Evolutionary conservation across 768 basidiomycete species (phyloP).

Genomic region (Pisolithus microcarpus): DNA sequence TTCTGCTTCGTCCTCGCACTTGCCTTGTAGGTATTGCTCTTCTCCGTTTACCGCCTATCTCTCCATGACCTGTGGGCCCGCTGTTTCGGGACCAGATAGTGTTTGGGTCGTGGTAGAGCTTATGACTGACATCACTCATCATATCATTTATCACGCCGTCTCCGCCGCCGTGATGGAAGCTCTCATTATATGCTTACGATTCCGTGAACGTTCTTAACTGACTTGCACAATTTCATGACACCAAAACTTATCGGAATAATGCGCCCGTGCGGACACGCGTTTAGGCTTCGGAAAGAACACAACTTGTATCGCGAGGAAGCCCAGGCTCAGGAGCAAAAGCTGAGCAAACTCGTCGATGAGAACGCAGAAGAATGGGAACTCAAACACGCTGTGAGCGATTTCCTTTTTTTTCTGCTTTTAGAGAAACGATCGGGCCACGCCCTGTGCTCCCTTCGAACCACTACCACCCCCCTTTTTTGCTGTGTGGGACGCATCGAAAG

Average conservation of each 20-base stretch:
- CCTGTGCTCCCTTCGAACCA: slow-evolving; percentile 1
- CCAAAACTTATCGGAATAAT: not conserved
- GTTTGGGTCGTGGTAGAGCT: not conserved
- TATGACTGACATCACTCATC: not conserved
- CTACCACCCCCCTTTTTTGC: not conserved
- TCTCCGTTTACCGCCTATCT: slow-evolving; percentile 11
- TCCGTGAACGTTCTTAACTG: not conserved
- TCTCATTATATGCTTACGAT: not conserved
- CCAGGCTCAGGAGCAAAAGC: slow-evolving; percentile 46
- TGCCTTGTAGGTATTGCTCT: not conserved
- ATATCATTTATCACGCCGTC: not conserved
- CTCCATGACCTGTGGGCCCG: not conserved
- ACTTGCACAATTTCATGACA: not conserved
- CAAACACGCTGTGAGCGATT: slow-evolving; percentile 58
- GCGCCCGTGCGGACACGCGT: not conserved
- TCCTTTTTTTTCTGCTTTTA: slow-evolving; percentile 2
- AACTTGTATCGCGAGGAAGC: slow-evolving; percentile 60
- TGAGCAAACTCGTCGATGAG: slow-evolving; percentile 55
- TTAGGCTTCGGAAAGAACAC: slow-evolving; percentile 64
- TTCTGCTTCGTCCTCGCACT: not conserved
- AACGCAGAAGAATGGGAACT: slow-evolving; percentile 70
- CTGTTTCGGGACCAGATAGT: not conserved
- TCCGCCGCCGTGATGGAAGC: not conserved
- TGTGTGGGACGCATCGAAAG: not conserved
- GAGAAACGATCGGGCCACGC: not conserved